phyloP scores from a whole-genome alignment of 495 filamentous ascomycete genomes.

The Penicillium arizonense region DNA sequence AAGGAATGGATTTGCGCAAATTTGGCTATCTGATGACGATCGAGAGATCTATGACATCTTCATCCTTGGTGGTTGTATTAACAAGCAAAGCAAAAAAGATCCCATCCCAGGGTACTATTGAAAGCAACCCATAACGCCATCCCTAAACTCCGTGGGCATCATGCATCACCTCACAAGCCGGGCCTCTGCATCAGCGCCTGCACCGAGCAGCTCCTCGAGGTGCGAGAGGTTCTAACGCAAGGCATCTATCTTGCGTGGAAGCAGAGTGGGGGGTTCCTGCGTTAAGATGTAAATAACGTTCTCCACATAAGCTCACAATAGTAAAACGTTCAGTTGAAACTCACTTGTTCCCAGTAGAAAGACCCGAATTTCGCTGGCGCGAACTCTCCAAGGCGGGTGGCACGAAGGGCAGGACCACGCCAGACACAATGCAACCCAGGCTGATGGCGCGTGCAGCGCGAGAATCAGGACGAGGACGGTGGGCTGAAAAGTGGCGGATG shows the following conservation, averaged over 20 bases:
- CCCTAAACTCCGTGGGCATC: constrained; percentile 9
- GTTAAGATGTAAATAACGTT: constrained; percentile 1
- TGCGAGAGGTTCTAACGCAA: background rate
- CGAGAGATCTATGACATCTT: background rate
- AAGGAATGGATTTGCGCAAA: background rate
- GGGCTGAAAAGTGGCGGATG: constrained; percentile 46
- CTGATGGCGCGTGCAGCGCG: constrained; percentile 39
- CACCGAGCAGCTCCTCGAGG: constrained; percentile 5
- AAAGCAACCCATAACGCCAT: constrained; percentile 10
- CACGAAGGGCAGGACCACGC: constrained; percentile 45
- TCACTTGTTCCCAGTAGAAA: constrained; percentile 39
- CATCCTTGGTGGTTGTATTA: background rate
- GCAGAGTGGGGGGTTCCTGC: constrained; percentile 43
- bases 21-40: background rate
- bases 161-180: constrained; percentile 2
- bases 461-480: constrained; percentile 37
- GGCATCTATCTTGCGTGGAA: constrained; percentile 43
- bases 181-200: constrained; percentile 12
- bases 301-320: background rate
- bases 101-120: too few relatives aligned
- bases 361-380: constrained; percentile 35
- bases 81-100: too few relatives aligned
- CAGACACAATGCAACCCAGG: constrained; percentile 39
- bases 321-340: constrained; percentile 2
- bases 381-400: constrained; percentile 47